These are phyloP conservation scores for Pleodorina starrii DNA, from an alignment of 139 green algal species.

Conservation along the genomic window DNA sequence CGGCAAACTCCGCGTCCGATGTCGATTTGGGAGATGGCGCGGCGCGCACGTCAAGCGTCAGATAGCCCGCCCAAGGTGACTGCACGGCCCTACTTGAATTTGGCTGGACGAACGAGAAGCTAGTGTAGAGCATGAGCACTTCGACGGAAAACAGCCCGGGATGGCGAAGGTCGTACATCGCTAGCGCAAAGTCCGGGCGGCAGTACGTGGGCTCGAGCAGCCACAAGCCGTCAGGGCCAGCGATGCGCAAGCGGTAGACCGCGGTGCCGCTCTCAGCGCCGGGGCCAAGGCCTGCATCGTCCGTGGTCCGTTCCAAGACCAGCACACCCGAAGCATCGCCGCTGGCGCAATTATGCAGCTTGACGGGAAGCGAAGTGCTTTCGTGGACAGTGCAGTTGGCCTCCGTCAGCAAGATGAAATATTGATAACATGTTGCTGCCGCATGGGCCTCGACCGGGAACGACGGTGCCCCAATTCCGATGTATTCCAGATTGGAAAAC, in stretches of 20 bases:
- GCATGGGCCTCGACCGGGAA: not conserved
- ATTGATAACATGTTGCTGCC: not conserved
- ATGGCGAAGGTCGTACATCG: not conserved
- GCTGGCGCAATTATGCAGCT: not conserved
- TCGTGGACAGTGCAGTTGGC: not conserved
- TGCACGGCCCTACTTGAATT: not conserved
- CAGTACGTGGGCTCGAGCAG: slow-evolving; percentile 5
- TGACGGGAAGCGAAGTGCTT: not conserved
- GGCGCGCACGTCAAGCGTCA: not conserved
- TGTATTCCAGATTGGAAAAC: not conserved
- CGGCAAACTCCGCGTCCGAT: not conserved
- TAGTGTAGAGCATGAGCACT: slow-evolving; percentile 36
- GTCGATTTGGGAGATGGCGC: not conserved
- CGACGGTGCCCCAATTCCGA: not conserved
- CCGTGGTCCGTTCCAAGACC: not conserved
- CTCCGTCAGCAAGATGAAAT: not conserved
- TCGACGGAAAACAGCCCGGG: slow-evolving; percentile 9
- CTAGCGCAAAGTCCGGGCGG: slow-evolving; percentile 24
- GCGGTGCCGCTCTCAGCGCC: not conserved
- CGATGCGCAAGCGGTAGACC: slow-evolving; percentile 25
- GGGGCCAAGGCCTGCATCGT: not conserved
- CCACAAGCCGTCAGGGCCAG: not conserved
- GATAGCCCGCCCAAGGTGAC: slow-evolving; percentile 24
- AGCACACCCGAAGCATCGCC: not conserved
- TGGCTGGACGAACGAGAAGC: slow-evolving; percentile 21